Evolutionary conservation across 352 stramenopile genomes (phyloP).

Genomic region (Globisporangium barbulae): DNA sequence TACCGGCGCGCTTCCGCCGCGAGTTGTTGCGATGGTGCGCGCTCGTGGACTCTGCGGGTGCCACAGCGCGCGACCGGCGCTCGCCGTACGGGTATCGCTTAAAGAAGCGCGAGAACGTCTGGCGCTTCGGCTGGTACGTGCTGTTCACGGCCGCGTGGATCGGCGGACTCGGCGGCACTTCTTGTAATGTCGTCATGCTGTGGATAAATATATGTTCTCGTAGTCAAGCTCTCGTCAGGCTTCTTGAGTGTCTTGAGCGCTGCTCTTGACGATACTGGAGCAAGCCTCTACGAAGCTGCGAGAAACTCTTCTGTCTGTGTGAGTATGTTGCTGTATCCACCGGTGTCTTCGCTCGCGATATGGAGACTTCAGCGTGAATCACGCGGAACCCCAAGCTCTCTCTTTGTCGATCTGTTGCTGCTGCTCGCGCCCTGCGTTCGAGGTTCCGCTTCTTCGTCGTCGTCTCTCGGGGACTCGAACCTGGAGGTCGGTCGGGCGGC

Average conservation of each 20-base stretch:
- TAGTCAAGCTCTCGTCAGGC: neutral
- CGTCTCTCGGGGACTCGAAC: neutral
- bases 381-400: neutral
- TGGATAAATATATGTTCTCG: neutral
- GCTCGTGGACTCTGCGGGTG: constrained; percentile 37
- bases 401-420: neutral
- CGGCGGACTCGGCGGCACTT: constrained; percentile 13
- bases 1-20: constrained; percentile 36
- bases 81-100: constrained; percentile 59
- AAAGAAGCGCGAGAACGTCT: constrained; percentile 59
- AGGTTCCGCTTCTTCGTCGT: neutral
- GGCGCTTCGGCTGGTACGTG: constrained; percentile 54
- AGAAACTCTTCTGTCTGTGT: neutral
- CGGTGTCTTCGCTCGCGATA: neutral
- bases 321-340: neutral
- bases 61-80: constrained; percentile 54
- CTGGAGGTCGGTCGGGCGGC: neutral
- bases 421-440: neutral
- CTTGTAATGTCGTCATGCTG: constrained; percentile 6
- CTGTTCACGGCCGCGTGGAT: constrained; percentile 22
- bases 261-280: neutral
- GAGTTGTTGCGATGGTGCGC: constrained; percentile 8
- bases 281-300: neutral
- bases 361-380: neutral
- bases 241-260: neutral